These are phyloP conservation scores for Fusarium udum DNA, from an alignment of 2,329 filamentous ascomycete species.

Conservation along the genomic window DNA sequence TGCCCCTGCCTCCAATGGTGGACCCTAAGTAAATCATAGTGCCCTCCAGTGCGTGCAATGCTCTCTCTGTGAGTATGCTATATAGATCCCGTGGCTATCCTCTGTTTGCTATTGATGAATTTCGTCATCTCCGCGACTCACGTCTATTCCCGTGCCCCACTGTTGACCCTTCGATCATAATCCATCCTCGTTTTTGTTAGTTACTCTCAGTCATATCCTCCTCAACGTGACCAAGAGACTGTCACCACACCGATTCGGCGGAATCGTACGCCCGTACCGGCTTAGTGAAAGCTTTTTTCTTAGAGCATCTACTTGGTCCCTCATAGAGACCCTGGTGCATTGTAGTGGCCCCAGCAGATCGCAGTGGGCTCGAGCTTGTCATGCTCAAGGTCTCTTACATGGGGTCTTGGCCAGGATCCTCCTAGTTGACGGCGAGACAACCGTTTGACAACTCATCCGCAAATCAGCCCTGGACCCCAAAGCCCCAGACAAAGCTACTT, in stretches of 20 bases:
- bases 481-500: constrained; percentile 44
- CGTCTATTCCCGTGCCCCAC: constrained; percentile 38
- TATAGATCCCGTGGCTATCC: constrained; percentile 41
- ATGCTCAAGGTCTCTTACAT: constrained; percentile 51
- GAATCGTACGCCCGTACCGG: constrained; percentile 37
- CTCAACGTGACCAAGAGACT: constrained; percentile 37
- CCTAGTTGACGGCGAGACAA: constrained; percentile 52
- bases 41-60: constrained; percentile 29
- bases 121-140: constrained; percentile 41
- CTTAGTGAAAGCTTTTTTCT: constrained; percentile 34
- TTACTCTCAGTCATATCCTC: constrained; percentile 36
- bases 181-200: constrained; percentile 18
- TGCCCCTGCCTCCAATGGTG: constrained; percentile 38
- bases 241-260: constrained; percentile 40
- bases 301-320: constrained; percentile 33
- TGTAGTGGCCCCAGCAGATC: constrained; percentile 50
- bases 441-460: constrained; percentile 50
- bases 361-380: constrained; percentile 54
- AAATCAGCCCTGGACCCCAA: constrained; percentile 46
- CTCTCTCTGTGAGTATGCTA: constrained; percentile 33
- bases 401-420: constrained; percentile 51
- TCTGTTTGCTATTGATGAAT: constrained; percentile 33
- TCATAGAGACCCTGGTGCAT: constrained; percentile 54
- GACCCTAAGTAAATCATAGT: constrained; percentile 34
- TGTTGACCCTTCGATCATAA: constrained; percentile 20